A percentile compares a stretch with the other conserved stretches of the same genome.
phyloP scores from a whole-genome alignment of 768 basidiomycete species.

The Pleurotus tuoliensis region DNA sequence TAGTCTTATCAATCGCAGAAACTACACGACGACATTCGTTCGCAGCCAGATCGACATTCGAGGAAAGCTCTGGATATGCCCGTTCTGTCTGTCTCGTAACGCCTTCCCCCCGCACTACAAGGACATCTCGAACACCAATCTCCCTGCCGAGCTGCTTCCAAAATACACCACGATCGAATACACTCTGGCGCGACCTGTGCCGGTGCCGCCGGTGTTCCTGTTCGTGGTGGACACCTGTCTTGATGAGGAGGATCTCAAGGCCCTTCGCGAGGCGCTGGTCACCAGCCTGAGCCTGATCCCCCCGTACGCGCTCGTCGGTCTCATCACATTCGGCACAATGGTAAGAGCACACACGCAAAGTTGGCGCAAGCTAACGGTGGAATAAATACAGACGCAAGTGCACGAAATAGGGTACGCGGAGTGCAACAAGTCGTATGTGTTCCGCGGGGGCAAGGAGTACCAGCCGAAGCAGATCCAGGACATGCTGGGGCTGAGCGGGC shows the following conservation, averaged over 20 bases:
- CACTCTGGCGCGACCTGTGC: slow-evolving; percentile 88
- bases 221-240: slow-evolving; percentile 97
- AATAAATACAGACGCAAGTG: slow-evolving; percentile 76
- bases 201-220: slow-evolving; percentile 93
- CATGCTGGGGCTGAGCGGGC: slow-evolving; percentile 87
- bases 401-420: slow-evolving; percentile 97
- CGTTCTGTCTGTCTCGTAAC: slow-evolving; percentile 95
- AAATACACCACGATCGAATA: slow-evolving; percentile 99
- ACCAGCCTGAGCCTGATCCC: slow-evolving; percentile 92
- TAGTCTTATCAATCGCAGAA: slow-evolving; percentile 8
- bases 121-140: slow-evolving; percentile 94
- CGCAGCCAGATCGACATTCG: slow-evolving; percentile 95
- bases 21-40: background rate
- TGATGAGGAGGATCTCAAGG: slow-evolving; percentile 93
- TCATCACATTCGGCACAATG: slow-evolving; percentile 98
- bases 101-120: slow-evolving; percentile 98
- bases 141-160: slow-evolving; percentile 92
- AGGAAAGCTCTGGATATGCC: slow-evolving; percentile 99
- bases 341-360: slow-evolving; percentile 35
- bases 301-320: slow-evolving; percentile 89
- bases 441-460: slow-evolving; percentile 98
- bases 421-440: slow-evolving; percentile 97
- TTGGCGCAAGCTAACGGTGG: too few species aligned
- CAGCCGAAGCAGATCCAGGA: slow-evolving; percentile 95
- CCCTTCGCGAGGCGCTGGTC: slow-evolving; percentile 90